Conservation (phyloP, 1,139 yeast genomes). For the Yamadazyma kanchanaburiensis region DNA sequence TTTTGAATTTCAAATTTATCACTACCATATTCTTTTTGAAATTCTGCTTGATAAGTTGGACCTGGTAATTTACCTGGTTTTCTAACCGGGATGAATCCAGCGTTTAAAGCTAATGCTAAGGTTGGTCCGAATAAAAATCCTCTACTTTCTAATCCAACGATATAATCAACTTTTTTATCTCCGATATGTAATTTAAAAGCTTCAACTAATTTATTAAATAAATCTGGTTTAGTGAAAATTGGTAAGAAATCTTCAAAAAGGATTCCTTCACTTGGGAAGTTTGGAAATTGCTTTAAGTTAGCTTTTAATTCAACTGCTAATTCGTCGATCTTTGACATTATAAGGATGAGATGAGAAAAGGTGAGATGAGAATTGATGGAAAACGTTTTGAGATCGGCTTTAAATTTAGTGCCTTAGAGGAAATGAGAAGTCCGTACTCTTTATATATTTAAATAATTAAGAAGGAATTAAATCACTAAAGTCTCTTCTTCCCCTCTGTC, state of each 20-base stretch:
- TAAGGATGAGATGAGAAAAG: too few species aligned
- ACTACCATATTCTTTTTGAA: constrained; percentile 86
- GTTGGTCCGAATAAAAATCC: constrained; percentile 97
- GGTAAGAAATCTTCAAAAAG: constrained; percentile 95
- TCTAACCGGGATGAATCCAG: constrained; percentile 93
- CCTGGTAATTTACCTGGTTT: constrained; percentile 97
- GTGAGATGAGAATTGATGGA: too few species aligned
- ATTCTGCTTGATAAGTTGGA: constrained; percentile 65
- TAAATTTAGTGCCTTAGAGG: too few species aligned
- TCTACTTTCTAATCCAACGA: constrained; percentile 94
- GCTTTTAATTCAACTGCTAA: constrained; percentile 60
- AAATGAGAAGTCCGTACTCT: too few species aligned
- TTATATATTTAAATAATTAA: neutral
- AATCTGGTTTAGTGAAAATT: constrained; percentile 75
- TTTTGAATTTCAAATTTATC: constrained; percentile 89
- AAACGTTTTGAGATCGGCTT: too few species aligned
- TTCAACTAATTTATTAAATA: constrained; percentile 75
- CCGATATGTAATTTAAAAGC: constrained; percentile 79
- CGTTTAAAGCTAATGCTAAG: constrained; percentile 81
- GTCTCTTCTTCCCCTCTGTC: too few species aligned
- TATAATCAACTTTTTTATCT: constrained; percentile 71
- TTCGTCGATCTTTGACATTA: constrained; percentile 23
- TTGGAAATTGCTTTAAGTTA: constrained; percentile 78
- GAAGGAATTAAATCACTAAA: constrained; percentile 1
- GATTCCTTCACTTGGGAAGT: constrained; percentile 92